Base-by-base conservation (phyloP, 495 filamentous ascomycete genomes). In the Penicillium lividum region DNA sequence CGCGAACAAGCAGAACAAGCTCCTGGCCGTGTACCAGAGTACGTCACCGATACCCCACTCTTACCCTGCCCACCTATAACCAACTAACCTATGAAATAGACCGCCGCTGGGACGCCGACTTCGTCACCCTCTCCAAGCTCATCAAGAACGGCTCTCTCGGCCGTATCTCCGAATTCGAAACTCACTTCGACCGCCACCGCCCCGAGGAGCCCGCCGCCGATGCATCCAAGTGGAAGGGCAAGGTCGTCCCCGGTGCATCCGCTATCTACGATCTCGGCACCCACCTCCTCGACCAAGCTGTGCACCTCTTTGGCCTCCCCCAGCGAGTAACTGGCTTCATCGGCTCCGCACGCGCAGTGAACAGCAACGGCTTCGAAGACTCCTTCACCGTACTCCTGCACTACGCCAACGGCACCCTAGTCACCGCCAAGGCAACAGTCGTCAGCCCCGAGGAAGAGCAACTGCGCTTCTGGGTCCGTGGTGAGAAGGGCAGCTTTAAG, bases 21-120 rank as follows among this genome's bases (percentile, higher is more conserved):
- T 86, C 45, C 70, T 96, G 34, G 90, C 88, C 46, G 89, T 96
- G 22, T 96, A 92, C 72, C 91, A 96, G 75, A 96, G 82, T 84
- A 73, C 48, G 67, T 69, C 46, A 49, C 46, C 28, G 46, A 22
- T 30, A 16, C 10, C 22, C 22, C 53, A 42, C 13, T 5, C 36
- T 45, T 4, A 4, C 3, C 30, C 28, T 27, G 16, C 10, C 15
- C 10, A 43, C 11, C 11, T 6, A 30, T 25, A 53, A 51, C 7
- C 57, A 50, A 33, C 38, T 68, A 61, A 68, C 49, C 54, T 44
- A 15, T 44, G 0, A 11, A 43, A 40, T 54, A 84, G 82, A 95
- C 77, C 87, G 92, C 15, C 81, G 92, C 49, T 95, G 83, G 79
- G 92, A 96, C 68, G 80, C 86, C 54, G 92, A 97, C 76, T 96